Base-by-base conservation (phyloP, 306 rosid species). In the Erythrophleum fordii region DNA sequence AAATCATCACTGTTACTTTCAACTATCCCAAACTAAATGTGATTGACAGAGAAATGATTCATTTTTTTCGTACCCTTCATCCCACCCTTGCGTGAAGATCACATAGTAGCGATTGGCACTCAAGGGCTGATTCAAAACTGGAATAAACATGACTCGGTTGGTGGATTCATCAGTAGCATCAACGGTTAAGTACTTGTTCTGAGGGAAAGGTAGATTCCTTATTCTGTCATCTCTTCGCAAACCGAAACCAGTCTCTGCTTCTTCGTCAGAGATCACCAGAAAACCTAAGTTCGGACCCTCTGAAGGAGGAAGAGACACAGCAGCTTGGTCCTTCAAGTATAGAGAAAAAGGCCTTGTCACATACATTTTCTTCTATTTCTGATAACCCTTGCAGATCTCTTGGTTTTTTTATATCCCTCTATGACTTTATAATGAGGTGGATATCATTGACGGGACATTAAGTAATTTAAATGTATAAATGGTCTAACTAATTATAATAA, bases 271-370 rank as follows among this genome's bases (percentile, higher is more conserved):
- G 44, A 78, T 51, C 4, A 87, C 86, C 69, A 84, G 74, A 66
- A 74, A 46, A 25, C 86, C 78, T 14, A 86, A 77, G 34, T 83
- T 86, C 28, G 87, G 90, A 1, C 85, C 87, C 51, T 45, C 79
- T 29, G 87, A 77, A 18, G 81, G 82, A 2, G 79, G 65, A 5
- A 22, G 49, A 8, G 77, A 84, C 5, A 82, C 48, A 8, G 75
- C 84, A 59, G n/a, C 16, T 26, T 79, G 83, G 0, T 65, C 28
- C 46, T 26, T 82, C 48, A 34, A 65, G 79, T 71, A 84, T 51
- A 48, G 0, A 0, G 88, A 87, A 18, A 67, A 53, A 22, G 65
- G 76, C 22, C 88, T 87, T 20, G 90, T 81, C 11, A 73, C 85
- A 72, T 87, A 87, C 88, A 81, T 80, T 6, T 55, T 37, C 6